Evolutionary conservation across 2,329 filamentous ascomycete genomes (phyloP).

Genomic region (Fusarium sambucinum): DNA sequence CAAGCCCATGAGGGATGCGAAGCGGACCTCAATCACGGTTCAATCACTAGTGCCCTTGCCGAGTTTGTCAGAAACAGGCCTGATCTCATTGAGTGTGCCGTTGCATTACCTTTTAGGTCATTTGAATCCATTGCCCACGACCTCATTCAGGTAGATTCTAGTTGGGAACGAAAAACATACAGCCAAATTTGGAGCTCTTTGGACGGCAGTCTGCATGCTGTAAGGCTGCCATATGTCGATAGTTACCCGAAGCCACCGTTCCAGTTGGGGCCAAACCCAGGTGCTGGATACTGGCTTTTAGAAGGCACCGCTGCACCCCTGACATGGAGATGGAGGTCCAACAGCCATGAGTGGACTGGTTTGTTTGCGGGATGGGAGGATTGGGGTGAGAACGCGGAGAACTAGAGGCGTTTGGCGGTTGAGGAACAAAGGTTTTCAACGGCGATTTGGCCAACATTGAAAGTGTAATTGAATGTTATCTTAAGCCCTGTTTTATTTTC

Average conservation of each 20-base stretch:
- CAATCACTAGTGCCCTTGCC: neutral
- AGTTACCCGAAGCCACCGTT: neutral
- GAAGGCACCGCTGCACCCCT: neutral
- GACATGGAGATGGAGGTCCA: neutral
- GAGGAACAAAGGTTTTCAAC: neutral
- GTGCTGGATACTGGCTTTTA: neutral
- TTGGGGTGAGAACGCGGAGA: neutral
- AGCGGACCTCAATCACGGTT: rapidly evolving
- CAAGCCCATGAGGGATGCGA: no score
- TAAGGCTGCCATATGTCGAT: neutral
- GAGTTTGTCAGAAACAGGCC: neutral
- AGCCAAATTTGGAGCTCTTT: neutral
- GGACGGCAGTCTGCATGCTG: neutral
- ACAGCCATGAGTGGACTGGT: neutral
- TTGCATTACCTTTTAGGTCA: neutral
- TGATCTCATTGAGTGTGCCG: neutral
- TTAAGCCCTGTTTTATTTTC: no score
- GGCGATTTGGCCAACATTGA: neutral
- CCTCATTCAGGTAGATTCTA: rapidly evolving
- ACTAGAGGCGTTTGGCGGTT: neutral
- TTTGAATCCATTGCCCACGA: neutral
- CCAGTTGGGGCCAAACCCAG: neutral
- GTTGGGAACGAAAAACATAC: neutral
- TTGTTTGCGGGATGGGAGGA: neutral
- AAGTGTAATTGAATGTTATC: no score